A percentile compares a stretch with the other conserved stretches of the same genome.
phyloP scores from a whole-genome alignment of 2,329 filamentous ascomycete species.

The Didymellaceae sp. region DNA sequence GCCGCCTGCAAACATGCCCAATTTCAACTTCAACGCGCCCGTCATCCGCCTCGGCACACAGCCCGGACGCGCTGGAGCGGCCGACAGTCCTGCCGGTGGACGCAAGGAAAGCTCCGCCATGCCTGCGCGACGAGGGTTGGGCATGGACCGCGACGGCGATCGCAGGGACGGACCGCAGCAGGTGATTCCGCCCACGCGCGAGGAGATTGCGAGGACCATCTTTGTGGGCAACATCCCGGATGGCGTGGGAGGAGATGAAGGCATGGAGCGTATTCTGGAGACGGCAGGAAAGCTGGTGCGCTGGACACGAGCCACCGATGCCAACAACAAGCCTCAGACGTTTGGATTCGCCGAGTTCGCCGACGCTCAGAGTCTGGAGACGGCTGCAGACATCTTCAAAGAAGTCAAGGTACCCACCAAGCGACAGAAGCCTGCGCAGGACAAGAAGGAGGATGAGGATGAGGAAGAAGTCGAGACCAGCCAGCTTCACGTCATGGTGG shows the following conservation, averaged over 20 bases:
- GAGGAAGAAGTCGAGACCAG: constrained; percentile 66
- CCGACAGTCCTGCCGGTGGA: constrained; percentile 51
- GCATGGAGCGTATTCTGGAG: constrained; percentile 77
- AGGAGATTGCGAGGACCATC: constrained; percentile 90
- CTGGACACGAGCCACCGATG: constrained; percentile 81
- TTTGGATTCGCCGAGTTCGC: constrained; percentile 98
- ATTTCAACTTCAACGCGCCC: constrained; percentile 97
- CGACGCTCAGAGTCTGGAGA: constrained; percentile 84
- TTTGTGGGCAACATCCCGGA: constrained; percentile 88
- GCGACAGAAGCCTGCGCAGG: constrained; percentile 65
- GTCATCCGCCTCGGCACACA: constrained; percentile 91
- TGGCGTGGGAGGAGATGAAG: constrained; percentile 76
- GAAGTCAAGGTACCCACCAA: constrained; percentile 83
- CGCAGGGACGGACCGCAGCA: constrained; percentile 70
- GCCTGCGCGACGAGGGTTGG: constrained; percentile 61
- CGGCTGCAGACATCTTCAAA: constrained; percentile 82
- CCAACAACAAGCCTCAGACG: constrained; percentile 80
- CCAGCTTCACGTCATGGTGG: constrained; percentile 73
- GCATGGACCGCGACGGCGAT: constrained; percentile 65
- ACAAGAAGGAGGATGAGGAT: constrained; percentile 47
- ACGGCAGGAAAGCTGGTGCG: constrained; percentile 80
- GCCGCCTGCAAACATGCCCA: constrained; percentile 88
- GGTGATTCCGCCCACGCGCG: constrained; percentile 80
- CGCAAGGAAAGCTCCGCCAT: constrained; percentile 57
- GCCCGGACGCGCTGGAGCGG: constrained; percentile 63